Percentiles rank a stretch among this genome's conserved stretches.
Conservation (phyloP, 2,329 filamentous ascomycete genomes). For the Ophiostoma tasmaniense region DNA sequence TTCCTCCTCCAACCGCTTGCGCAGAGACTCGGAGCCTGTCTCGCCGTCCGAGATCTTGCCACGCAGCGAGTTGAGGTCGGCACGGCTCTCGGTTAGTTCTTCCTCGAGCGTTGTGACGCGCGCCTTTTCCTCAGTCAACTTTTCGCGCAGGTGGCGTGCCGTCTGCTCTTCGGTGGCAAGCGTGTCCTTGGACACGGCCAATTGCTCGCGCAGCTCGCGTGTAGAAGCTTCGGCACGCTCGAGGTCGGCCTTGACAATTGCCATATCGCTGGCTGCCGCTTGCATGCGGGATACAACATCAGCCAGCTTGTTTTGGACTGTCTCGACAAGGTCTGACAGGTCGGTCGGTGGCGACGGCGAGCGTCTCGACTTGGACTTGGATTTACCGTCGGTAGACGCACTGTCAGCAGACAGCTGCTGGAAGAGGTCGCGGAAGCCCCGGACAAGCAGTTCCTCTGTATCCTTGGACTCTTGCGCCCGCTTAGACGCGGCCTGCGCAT, state of each 20-base stretch:
- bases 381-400: not conserved
- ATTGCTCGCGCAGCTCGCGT: conserved; percentile 48
- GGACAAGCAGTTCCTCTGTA: conserved; percentile 36
- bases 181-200: conserved; percentile 45
- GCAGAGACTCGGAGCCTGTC: conserved; percentile 70
- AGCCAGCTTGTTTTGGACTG: conserved; percentile 48
- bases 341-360: conserved; percentile 43
- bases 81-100: conserved; percentile 55
- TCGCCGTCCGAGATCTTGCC: conserved; percentile 72
- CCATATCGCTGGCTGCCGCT: conserved; percentile 50
- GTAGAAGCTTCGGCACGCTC: conserved; percentile 49
- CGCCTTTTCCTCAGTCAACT: conserved; percentile 44
- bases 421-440: conserved; percentile 51
- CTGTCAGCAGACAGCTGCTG: conserved; percentile 47
- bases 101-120: conserved; percentile 45
- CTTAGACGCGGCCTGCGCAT: conserved; percentile 42
- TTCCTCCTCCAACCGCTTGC: conserved; percentile 65
- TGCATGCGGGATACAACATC: conserved; percentile 53
- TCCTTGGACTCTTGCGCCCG: conserved; percentile 45
- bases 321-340: conserved; percentile 48
- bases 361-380: not conserved
- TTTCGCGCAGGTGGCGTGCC: conserved; percentile 45
- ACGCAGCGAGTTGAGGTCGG: conserved; percentile 60
- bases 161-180: conserved; percentile 43
- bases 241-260: conserved; percentile 54